Evolutionary conservation across 2,329 filamentous ascomycete genomes (phyloP).

Genomic region (Didymella pinodella): DNA sequence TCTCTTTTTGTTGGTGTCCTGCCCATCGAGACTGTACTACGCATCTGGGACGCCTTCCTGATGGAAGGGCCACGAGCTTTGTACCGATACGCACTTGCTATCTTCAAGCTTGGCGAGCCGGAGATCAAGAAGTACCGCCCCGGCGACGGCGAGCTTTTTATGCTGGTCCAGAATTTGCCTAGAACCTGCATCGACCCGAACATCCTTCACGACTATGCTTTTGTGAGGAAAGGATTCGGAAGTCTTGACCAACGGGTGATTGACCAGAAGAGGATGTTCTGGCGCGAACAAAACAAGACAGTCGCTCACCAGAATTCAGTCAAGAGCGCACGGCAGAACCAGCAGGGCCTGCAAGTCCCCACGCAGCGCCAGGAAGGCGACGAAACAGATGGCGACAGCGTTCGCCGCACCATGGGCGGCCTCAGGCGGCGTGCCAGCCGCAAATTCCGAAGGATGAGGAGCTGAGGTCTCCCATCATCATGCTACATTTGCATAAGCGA

Average conservation of each 20-base stretch:
- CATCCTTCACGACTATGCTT: slow-evolving; percentile 80
- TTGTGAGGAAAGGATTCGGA: slow-evolving; percentile 79
- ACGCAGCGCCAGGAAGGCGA: slow-evolving; percentile 20
- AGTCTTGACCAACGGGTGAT: slow-evolving; percentile 83
- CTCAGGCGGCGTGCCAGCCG: slow-evolving; percentile 37
- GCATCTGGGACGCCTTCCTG: slow-evolving; percentile 95
- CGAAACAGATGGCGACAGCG: slow-evolving; percentile 35
- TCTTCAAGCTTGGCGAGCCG: slow-evolving; percentile 86
- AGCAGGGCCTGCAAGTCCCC: slow-evolving; percentile 9
- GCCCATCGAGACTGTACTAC: slow-evolving; percentile 87
- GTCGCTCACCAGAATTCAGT: slow-evolving; percentile 35
- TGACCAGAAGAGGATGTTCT: slow-evolving; percentile 69
- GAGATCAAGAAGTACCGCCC: slow-evolving; percentile 76
- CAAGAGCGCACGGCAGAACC: slow-evolving; percentile 25
- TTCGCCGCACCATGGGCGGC: slow-evolving; percentile 30
- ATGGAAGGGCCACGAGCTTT: slow-evolving; percentile 94
- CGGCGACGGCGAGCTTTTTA: slow-evolving; percentile 95
- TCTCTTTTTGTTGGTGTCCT: slow-evolving; percentile 92
- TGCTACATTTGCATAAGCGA: not conserved
- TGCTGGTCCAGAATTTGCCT: slow-evolving; percentile 88
- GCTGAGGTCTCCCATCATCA: not conserved
- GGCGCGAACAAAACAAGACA: slow-evolving; percentile 43
- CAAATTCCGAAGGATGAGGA: slow-evolving; percentile 36
- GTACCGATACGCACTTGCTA: slow-evolving; percentile 87
- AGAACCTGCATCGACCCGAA: slow-evolving; percentile 84